phyloP scores from a whole-genome alignment of 306 rosid species.

The Cajanus cajan region DNA sequence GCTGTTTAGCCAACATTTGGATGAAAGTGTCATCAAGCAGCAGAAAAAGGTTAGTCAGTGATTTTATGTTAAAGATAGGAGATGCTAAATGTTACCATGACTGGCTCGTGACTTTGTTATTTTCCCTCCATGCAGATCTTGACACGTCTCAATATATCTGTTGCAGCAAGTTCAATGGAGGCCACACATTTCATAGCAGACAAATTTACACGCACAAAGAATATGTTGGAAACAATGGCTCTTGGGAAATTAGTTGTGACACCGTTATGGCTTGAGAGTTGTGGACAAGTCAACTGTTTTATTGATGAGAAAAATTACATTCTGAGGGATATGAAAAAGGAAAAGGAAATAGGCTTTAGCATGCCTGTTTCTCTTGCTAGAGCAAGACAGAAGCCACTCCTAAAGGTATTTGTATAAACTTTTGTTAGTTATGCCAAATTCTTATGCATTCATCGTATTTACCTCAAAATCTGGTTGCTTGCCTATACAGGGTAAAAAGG shows the following conservation, averaged over 20 bases:
- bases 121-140: conserved; percentile 52
- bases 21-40: conserved; percentile 59
- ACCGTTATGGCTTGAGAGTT: conserved; percentile 82
- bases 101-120: conserved; percentile 16
- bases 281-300: conserved; percentile 79
- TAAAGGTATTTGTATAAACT: conserved; percentile 48
- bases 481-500: conserved; percentile 38
- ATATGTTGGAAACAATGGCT: conserved; percentile 94
- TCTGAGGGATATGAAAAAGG: conserved; percentile 77
- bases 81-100: conserved; percentile 21
- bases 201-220: conserved; percentile 81
- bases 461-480: conserved; percentile 30
- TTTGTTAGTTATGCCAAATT: conserved; percentile 16
- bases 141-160: conserved; percentile 61
- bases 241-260: conserved; percentile 83
- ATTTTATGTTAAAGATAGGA: conserved; percentile 4
- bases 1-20: conserved; percentile 83
- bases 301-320: conserved; percentile 80
- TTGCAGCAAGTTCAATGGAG: conserved; percentile 62
- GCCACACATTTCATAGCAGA: conserved; percentile 95
- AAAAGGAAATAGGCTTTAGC: conserved; percentile 86
- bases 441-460: conserved; percentile 4
- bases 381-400: conserved; percentile 72
- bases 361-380: conserved; percentile 74
- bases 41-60: conserved; percentile 73